Conservation (phyloP, 768 basidiomycete genomes). For the Lentinus tigrinus region DNA sequence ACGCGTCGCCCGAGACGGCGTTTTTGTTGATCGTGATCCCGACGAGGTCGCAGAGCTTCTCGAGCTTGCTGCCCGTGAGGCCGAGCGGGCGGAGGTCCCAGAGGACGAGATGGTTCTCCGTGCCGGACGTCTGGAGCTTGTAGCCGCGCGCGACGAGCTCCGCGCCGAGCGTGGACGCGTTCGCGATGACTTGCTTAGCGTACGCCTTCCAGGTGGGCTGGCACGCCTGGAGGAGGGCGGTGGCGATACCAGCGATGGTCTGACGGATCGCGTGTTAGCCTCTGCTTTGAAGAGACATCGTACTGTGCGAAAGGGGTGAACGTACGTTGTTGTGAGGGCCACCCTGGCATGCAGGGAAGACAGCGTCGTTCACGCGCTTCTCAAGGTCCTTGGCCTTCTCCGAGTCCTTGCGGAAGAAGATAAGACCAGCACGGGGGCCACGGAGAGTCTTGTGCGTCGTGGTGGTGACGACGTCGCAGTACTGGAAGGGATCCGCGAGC, state of each 20-base stretch:
- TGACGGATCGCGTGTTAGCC: slow-evolving; percentile 27
- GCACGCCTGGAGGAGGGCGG: slow-evolving; percentile 86
- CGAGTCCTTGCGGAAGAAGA: slow-evolving; percentile 97
- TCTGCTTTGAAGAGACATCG: neutral
- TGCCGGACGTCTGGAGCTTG: slow-evolving; percentile 95
- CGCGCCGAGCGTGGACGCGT: slow-evolving; percentile 75
- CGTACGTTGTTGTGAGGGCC: slow-evolving; percentile 97
- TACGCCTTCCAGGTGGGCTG: slow-evolving; percentile 89
- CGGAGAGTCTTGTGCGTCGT: slow-evolving; percentile 99
- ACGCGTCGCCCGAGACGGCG: slow-evolving; percentile 94
- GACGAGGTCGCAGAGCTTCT: slow-evolving; percentile 96
- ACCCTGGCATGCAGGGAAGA: slow-evolving; percentile 99
- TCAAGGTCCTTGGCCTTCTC: slow-evolving; percentile 83
- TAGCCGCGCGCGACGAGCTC: slow-evolving; percentile 79
- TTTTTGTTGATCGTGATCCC: slow-evolving; percentile 99
- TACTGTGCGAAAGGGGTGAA: neutral
- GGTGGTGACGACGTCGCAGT: slow-evolving; percentile 97
- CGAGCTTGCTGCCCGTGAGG: slow-evolving; percentile 96
- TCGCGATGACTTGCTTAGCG: slow-evolving; percentile 91
- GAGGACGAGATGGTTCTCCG: slow-evolving; percentile 96
- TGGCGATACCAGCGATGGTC: slow-evolving; percentile 95
- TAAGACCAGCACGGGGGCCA: slow-evolving; percentile 94
- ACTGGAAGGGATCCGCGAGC: slow-evolving; percentile 88
- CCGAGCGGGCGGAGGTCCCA: slow-evolving; percentile 97
- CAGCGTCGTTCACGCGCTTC: slow-evolving; percentile 95